Evolutionary conservation across 192 early-diverging fungal species (phyloP).

Genomic region (Dissophora ornata): DNA sequence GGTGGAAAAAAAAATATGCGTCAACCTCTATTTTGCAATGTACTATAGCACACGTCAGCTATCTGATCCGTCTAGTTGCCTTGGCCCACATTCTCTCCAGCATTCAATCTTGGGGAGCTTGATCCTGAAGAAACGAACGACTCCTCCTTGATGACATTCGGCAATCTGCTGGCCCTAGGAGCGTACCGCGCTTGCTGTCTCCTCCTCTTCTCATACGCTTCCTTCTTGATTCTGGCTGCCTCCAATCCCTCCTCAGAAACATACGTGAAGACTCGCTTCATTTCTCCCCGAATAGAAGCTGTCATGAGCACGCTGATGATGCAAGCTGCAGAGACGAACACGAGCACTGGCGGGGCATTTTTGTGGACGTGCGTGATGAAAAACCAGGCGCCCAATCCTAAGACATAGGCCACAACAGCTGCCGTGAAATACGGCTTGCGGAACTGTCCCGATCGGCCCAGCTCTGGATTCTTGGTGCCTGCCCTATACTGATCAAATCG

Average conservation of each 20-base stretch:
- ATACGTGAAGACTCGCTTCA: slow-evolving; percentile 70
- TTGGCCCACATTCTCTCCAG: too few species aligned
- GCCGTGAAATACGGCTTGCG: slow-evolving; percentile 89
- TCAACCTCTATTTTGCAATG: too few species aligned
- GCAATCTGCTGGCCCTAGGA: background rate
- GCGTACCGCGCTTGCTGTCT: slow-evolving; percentile 14
- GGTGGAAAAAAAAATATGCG: too few species aligned
- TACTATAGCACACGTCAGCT: too few species aligned
- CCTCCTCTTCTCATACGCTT: slow-evolving; percentile 14
- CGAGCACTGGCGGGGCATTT: slow-evolving; percentile 88
- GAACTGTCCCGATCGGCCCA: slow-evolving; percentile 69
- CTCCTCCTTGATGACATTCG: slow-evolving; percentile 28
- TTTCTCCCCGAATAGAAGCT: slow-evolving; percentile 71
- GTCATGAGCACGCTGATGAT: slow-evolving; percentile 84
- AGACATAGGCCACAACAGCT: slow-evolving; percentile 77
- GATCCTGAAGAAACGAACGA: background rate
- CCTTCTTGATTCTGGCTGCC: slow-evolving; percentile 23
- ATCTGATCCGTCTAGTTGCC: too few species aligned
- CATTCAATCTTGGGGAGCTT: background rate
- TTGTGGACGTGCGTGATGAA: slow-evolving; percentile 88
- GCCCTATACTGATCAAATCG: slow-evolving; percentile 86
- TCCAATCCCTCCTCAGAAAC: slow-evolving; percentile 62
- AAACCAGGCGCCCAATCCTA: slow-evolving; percentile 86
- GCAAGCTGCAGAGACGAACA: slow-evolving; percentile 94
- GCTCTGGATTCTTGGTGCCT: slow-evolving; percentile 62